phyloP scores from a whole-genome alignment of 2,329 filamentous ascomycete genomes.

The Trichoderma semiorbis region DNA sequence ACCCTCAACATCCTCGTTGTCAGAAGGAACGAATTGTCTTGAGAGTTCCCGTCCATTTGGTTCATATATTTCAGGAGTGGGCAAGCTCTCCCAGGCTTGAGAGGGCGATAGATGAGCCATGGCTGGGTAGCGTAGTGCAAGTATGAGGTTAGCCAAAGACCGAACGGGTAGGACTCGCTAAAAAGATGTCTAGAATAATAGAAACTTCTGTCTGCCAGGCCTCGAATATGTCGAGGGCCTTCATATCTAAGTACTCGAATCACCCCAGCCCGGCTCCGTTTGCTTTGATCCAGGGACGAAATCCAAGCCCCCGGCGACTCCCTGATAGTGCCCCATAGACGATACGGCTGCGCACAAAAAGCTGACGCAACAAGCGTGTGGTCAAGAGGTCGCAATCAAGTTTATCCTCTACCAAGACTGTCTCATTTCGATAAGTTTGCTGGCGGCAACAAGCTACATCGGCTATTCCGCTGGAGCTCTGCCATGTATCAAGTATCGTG shows the following conservation, averaged over 20 bases:
- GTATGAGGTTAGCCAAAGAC: neutral
- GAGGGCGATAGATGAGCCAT: neutral
- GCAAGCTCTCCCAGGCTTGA: constrained; percentile 8
- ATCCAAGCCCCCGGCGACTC: neutral
- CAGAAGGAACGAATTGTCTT: neutral
- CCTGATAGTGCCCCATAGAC: neutral
- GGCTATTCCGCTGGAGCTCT: neutral
- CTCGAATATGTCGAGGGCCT: neutral
- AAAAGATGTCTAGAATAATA: neutral
- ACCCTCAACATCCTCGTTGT: neutral
- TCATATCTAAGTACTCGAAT: constrained; percentile 6
- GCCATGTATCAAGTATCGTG: neutral
- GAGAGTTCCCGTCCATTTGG: neutral
- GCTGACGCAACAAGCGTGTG: constrained; percentile 7
- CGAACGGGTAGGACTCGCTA: neutral
- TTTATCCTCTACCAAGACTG: neutral
- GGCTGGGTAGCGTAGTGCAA: neutral
- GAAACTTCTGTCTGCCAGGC: neutral
- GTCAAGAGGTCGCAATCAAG: neutral
- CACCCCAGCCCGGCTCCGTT: neutral
- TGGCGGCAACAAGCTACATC: neutral
- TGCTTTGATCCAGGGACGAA: neutral
- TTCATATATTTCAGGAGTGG: constrained; percentile 11
- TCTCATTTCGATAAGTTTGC: neutral
- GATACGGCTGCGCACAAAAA: neutral